Percentiles rank a stretch among this genome's conserved stretches.
These are phyloP conservation scores for Xerocomellus amylosporus DNA, from an alignment of 768 basidiomycete genomes.

Conservation along the genomic window DNA sequence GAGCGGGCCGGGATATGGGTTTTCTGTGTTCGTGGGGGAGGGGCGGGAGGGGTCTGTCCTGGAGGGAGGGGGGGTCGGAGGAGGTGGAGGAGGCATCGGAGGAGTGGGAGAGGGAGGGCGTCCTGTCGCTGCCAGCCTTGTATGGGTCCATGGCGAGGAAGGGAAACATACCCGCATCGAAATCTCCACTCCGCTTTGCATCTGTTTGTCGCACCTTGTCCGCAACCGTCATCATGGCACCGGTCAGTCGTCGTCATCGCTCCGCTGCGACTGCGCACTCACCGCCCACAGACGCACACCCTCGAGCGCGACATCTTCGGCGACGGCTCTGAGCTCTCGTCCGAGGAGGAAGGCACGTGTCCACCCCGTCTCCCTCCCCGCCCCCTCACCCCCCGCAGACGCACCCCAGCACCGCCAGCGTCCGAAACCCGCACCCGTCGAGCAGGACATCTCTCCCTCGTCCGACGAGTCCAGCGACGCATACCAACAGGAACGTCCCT, in stretches of 20 bases:
- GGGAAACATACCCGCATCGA: conserved; percentile 5
- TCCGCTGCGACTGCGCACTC: neutral
- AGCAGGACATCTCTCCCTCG: conserved; percentile 36
- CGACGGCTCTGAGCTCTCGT: conserved; percentile 81
- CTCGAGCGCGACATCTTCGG: conserved; percentile 78
- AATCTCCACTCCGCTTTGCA: neutral
- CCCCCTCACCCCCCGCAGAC: conserved; percentile 31
- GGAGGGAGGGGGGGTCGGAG: conserved; percentile 17
- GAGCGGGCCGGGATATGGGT: neutral
- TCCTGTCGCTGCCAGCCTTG: conserved; percentile 8
- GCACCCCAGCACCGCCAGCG: conserved; percentile 42
- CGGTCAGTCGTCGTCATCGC: neutral
- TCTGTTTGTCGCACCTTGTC: conserved; percentile 9
- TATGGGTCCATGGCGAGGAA: conserved; percentile 27
- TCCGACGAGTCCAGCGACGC: conserved; percentile 51
- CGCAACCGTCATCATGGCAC: conserved; percentile 12
- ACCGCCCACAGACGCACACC: conserved; percentile 19
- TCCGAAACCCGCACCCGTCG: conserved; percentile 28
- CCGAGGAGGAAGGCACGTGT: conserved; percentile 55
- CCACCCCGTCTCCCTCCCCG: neutral
- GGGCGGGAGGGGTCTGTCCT: conserved; percentile 22
- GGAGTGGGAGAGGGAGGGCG: conserved; percentile 30
- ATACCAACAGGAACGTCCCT: conserved; percentile 41
- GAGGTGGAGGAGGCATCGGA: conserved; percentile 28
- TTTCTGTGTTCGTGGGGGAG: conserved; percentile 3